Base-by-base conservation (phyloP, 2,329 filamentous ascomycete species). In the Diaporthe capsici region DNA sequence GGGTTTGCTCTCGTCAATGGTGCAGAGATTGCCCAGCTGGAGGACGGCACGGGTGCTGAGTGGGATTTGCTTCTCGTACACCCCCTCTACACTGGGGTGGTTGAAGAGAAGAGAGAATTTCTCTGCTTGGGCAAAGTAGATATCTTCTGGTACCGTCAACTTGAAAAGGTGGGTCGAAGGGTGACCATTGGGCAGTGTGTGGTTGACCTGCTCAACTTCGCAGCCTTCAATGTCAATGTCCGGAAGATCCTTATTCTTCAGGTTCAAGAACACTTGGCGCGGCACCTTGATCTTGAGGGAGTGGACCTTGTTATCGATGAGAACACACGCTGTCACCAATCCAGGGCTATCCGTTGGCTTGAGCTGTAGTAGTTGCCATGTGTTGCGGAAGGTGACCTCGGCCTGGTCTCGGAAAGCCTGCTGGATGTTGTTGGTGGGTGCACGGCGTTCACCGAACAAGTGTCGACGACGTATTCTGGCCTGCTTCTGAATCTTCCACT, bases 401-500 rank as follows among this genome's bases (percentile, higher is more conserved):
- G 96, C 96, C 82, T 98, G 96, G 79, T 97, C 97, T 81, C 96
- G 92, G 88, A 99, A 98, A 0, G 90, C 91, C 76, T 91, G 89
- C 79, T 92, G 90, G 79, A 93, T 90, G 77, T 92, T 91, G 81
- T 84, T 90, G 55, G 89, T 90, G 74, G 93, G 93, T 15, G 87
- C 87, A 76, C 92, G 90, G 75, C 94, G 93, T 80, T 99, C 96
- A 76, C 97, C 97, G 80, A 99, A 99, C 0, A 99, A 88, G 82
- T 99, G 97, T 67, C 96, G 91, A 78, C 97, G 90, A 58, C 96
- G 92, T 76, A 93, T 89, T 31, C 97, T 92, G 47, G 96, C 95
- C 82, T 98, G 94, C 81, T 95, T 98, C 83, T 99, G 97, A 51
- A 98, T 93, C 86, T 96, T 98, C 97, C 97, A 99, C 84, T 99